A percentile compares a stretch with the other conserved stretches of the same genome.
Conservation (phyloP, 148 eudicot genomes). For the Oxyria digyna region DNA sequence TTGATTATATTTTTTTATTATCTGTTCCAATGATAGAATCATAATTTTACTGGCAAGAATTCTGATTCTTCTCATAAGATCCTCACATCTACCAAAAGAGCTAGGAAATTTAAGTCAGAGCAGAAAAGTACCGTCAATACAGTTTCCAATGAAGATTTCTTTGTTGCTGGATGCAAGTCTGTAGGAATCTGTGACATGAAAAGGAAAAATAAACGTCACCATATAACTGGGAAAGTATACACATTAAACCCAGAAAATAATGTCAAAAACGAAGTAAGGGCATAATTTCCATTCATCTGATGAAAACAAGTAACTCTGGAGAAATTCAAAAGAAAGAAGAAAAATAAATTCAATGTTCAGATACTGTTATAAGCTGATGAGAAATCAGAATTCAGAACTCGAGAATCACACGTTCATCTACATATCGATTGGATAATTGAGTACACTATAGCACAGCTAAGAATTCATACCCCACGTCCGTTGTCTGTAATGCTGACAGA, state of each 20-base stretch:
- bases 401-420: not conserved
- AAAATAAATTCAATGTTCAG: not conserved
- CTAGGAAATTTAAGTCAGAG: not conserved
- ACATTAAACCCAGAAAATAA: not conserved
- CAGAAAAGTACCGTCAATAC: conserved; percentile 71
- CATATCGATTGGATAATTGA: not conserved
- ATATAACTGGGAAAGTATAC: not conserved
- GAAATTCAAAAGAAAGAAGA: not conserved
- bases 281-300: not conserved
- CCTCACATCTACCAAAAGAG: not conserved
- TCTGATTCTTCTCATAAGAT: not conserved
- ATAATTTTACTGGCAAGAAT: not conserved
- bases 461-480: conserved; percentile 89
- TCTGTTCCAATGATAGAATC: not conserved
- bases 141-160: conserved; percentile 85
- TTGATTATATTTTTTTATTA: not conserved
- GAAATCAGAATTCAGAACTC: not conserved
- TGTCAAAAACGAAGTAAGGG: not conserved
- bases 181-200: conserved; percentile 66
- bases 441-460: not conserved
- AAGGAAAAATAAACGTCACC: not conserved
- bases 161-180: conserved; percentile 75
- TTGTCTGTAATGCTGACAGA: conserved; percentile 86
- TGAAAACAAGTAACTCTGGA: not conserved
- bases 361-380: not conserved